Conservation (phyloP, 441 rosid genomes). For the Jatropha multifida region DNA sequence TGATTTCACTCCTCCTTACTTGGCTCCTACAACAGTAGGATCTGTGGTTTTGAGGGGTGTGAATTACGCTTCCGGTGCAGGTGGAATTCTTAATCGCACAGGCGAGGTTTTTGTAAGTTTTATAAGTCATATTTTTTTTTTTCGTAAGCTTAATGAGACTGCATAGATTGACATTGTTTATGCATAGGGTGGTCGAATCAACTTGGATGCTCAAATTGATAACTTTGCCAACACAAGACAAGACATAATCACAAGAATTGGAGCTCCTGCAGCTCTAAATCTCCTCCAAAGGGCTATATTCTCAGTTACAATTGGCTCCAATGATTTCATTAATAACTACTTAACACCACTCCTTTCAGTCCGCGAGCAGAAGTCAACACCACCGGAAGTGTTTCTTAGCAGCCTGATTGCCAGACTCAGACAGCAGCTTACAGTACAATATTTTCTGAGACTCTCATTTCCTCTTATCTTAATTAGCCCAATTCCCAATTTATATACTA, state of each 20-base stretch:
- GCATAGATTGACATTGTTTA: too few species aligned
- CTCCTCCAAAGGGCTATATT: slow-evolving; percentile 44
- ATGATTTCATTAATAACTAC: slow-evolving; percentile 73
- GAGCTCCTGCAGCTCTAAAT: slow-evolving; percentile 39
- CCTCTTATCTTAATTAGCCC: too few species aligned
- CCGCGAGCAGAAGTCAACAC: slow-evolving; percentile 28
- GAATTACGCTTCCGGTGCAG: slow-evolving; percentile 80
- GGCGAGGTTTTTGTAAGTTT: slow-evolving; percentile 67
- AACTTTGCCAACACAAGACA: slow-evolving; percentile 65
- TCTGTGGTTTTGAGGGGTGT: slow-evolving; percentile 51
- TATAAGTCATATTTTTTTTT: too few species aligned
- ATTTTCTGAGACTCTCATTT: not conserved
- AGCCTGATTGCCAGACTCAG: slow-evolving; percentile 50
- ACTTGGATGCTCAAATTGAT: slow-evolving; percentile 67
- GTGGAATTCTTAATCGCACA: slow-evolving; percentile 67
- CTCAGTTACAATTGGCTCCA: slow-evolving; percentile 65
- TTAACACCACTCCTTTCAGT: slow-evolving; percentile 52
- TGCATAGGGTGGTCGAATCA: slow-evolving; percentile 58
- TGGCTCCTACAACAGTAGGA: slow-evolving; percentile 72
- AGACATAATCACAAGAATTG: slow-evolving; percentile 52
- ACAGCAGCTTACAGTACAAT: slow-evolving; percentile 46
- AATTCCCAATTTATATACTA: not conserved
- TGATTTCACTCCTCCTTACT: slow-evolving; percentile 56
- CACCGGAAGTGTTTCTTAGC: slow-evolving; percentile 50
- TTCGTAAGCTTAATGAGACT: too few species aligned